Base-by-base conservation (phyloP, 495 filamentous ascomycete species). In the Jackrogersella multiformis region DNA sequence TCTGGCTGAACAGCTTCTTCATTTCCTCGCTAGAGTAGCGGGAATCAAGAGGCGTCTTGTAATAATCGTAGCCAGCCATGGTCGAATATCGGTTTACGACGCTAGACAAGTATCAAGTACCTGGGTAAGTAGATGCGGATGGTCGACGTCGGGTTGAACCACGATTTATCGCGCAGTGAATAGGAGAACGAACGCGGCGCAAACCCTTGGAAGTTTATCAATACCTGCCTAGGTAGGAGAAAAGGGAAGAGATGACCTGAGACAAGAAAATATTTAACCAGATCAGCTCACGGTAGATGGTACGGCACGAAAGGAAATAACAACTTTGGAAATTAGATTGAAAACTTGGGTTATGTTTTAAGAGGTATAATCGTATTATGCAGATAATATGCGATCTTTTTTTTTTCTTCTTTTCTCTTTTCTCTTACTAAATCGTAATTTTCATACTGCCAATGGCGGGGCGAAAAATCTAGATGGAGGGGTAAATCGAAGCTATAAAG, bases 31-130 rank as follows among this genome's bases (percentile, higher is more conserved):
- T 90, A 68, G 86, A 84, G 81, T 94, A 94, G 66, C 91, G 87
- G 73, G 86, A 85, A 73, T 85, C 87, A 67, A 93, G 81, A 59
- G 90, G 86, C 26, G 90, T 92, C 78, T 92, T 84, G 73, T 79
- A 74, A 18, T 59, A 24, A 55, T 73, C 71, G 55, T 52, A 65
- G 36, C 54, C 62, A 6, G 55, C 51, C 60, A 64, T 64, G 21
- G 34, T 34, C 21, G 32, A 36, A 23, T 35, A 7, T 34, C n/a
- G 20, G 49, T 46, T 12, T 26, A 20, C 10, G 28, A 54, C 20
- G 18, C 32, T 49, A 54, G 32, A 35, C 21, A 12, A 16, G 8
- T 44, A 45, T 4, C n/a, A n/a, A 20, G 15, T 42, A 20, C 15
- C 36, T 54, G 41, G 23, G 24, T 55, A 46, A 20, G 39, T 21